phyloP scores from a whole-genome alignment of 148 eudicot genomes.

The Cornus suecica region DNA sequence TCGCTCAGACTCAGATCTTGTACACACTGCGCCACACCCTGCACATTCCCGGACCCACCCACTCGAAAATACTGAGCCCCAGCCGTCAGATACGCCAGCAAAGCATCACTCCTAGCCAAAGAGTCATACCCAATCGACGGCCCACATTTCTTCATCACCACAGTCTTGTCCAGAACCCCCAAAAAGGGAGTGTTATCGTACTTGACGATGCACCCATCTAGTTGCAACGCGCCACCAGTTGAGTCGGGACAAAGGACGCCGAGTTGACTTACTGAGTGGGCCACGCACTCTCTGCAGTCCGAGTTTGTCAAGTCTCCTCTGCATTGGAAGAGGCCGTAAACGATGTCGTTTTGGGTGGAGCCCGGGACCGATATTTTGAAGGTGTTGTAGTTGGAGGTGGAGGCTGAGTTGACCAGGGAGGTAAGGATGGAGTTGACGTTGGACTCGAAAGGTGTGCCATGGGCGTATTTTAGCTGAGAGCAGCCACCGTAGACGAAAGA shows the following conservation, averaged over 20 bases:
- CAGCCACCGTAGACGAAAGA: slow-evolving; percentile 51
- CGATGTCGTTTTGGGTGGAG: slow-evolving; percentile 17
- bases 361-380: slow-evolving; percentile 35
- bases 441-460: slow-evolving; percentile 35
- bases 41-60: slow-evolving; percentile 31
- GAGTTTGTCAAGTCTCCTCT: slow-evolving; percentile 32
- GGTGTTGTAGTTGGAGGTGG: slow-evolving; percentile 32
- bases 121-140: slow-evolving; percentile 25
- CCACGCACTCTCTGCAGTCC: slow-evolving; percentile 36
- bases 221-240: slow-evolving; percentile 42
- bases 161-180: slow-evolving; percentile 48
- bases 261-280: slow-evolving; percentile 31
- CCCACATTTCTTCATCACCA: slow-evolving; percentile 44
- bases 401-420: slow-evolving; percentile 46
- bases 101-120: slow-evolving; percentile 23
- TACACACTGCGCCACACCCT: slow-evolving; percentile 52
- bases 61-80: slow-evolving; percentile 33
- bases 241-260: slow-evolving; percentile 29
- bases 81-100: slow-evolving; percentile 27
- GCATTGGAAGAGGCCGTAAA: slow-evolving; percentile 51
- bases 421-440: slow-evolving; percentile 48
- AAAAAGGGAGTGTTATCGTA: slow-evolving; percentile 47
- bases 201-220: slow-evolving; percentile 54
- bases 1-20: slow-evolving; percentile 42
- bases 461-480: slow-evolving; percentile 28